These are phyloP conservation scores for Populus euphratica DNA, from an alignment of 345 rosid genomes.

Conservation along the genomic window DNA sequence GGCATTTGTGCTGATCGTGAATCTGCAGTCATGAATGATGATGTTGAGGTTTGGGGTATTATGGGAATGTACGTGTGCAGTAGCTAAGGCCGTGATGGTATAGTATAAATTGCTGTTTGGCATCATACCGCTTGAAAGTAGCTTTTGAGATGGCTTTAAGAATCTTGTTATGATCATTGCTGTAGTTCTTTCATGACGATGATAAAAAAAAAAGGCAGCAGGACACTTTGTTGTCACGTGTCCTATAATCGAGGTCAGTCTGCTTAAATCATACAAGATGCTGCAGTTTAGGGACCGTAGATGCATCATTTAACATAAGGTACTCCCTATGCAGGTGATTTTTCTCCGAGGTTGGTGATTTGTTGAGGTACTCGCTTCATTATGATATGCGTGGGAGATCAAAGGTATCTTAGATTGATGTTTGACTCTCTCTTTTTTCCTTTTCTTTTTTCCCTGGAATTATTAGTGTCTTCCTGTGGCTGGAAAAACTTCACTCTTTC, in stretches of 20 bases:
- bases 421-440: background rate
- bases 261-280: background rate
- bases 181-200: background rate
- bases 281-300: background rate
- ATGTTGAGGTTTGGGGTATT: background rate
- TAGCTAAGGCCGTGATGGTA: background rate
- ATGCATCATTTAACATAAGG: background rate
- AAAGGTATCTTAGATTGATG: conserved; percentile 10
- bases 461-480: background rate
- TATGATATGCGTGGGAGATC: conserved; percentile 32
- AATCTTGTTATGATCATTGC: background rate
- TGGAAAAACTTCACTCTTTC: background rate
- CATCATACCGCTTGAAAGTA: background rate
- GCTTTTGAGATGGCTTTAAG: background rate
- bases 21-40: too few species aligned
- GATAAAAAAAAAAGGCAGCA: background rate
- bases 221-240: background rate
- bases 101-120: background rate
- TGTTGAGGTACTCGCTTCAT: conserved; percentile 13
- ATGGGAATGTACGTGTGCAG: background rate
- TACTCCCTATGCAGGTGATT: conserved; percentile 18
- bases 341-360: conserved; percentile 22
- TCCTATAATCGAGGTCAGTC: background rate
- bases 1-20: background rate
- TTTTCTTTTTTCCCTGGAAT: background rate